phyloP scores from a whole-genome alignment of 2,329 filamentous ascomycete genomes.

The Neophaeococcomyces aloes region DNA sequence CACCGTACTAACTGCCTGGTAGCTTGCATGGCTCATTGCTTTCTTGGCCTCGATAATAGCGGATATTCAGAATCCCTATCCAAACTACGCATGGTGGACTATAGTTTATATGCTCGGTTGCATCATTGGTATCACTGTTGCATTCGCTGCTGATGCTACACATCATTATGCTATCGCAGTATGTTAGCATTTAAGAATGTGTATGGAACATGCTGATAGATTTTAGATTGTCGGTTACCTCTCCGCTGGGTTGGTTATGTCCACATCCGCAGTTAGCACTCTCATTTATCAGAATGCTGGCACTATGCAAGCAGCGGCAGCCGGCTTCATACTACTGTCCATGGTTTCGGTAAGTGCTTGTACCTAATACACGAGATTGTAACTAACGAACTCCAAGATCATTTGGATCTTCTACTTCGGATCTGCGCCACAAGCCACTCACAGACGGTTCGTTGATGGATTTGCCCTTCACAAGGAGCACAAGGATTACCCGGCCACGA shows the following conservation, averaged over 20 bases:
- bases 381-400: slow-evolving; percentile 48
- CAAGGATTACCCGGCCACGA: slow-evolving; percentile 32
- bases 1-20: slow-evolving; percentile 18
- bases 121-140: slow-evolving; percentile 68
- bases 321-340: slow-evolving; percentile 85
- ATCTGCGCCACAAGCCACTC: slow-evolving; percentile 73
- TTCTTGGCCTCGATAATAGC: slow-evolving; percentile 79
- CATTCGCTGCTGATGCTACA: slow-evolving; percentile 72
- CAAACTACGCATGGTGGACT: slow-evolving; percentile 88
- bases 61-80: slow-evolving; percentile 51
- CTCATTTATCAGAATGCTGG: slow-evolving; percentile 67
- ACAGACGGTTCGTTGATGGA: slow-evolving; percentile 86
- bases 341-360: slow-evolving; percentile 68
- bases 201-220: slow-evolving; percentile 21
- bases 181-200: slow-evolving; percentile 25
- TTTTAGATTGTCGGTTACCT: slow-evolving; percentile 70
- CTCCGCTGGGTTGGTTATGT: slow-evolving; percentile 69
- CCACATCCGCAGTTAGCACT: slow-evolving; percentile 74
- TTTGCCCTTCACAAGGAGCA: slow-evolving; percentile 83
- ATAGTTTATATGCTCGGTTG: slow-evolving; percentile 75
- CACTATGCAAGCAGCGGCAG: slow-evolving; percentile 73
- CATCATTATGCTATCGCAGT: slow-evolving; percentile 84
- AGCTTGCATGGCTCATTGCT: slow-evolving; percentile 93
- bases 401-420: slow-evolving; percentile 99
- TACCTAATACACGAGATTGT: neutral